phyloP scores from a whole-genome alignment of 176 grass and related monocot genomes.

The Phoenix roebelenii region DNA sequence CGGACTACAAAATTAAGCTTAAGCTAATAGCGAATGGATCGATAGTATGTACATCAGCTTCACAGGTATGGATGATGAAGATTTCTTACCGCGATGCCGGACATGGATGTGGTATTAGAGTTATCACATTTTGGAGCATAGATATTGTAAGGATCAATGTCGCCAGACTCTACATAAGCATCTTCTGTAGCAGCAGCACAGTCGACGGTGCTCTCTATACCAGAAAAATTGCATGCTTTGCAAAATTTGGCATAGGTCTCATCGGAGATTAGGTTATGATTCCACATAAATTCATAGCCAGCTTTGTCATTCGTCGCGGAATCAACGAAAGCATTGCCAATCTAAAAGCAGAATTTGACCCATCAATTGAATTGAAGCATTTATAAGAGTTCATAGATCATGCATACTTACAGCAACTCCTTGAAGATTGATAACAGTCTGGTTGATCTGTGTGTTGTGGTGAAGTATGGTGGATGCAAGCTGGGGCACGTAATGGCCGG shows the following conservation, averaged over 20 bases:
- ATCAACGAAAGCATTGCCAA: conserved; percentile 14
- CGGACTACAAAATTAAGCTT: too few relatives aligned
- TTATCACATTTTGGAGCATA: background rate
- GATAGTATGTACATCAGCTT: too few relatives aligned
- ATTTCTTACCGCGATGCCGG: background rate
- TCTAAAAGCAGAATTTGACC: conserved; percentile 1
- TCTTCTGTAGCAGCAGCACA: background rate
- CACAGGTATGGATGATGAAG: too few relatives aligned
- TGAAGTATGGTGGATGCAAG: background rate
- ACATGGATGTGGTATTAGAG: background rate
- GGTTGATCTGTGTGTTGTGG: background rate
- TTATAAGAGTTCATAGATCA: too few relatives aligned
- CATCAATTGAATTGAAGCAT: background rate
- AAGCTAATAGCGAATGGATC: too few relatives aligned
- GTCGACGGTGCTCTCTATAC: background rate
- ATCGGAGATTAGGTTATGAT: conserved; percentile 8
- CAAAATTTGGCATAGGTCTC: background rate
- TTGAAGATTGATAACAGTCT: background rate
- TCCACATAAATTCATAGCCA: conserved; percentile 1
- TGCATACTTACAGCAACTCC: conserved; percentile 21
- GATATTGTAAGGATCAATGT: conserved; percentile 2
- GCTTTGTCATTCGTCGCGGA: background rate
- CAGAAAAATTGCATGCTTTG: background rate
- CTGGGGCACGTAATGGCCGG: conserved; percentile 5
- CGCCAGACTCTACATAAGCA: background rate